phyloP scores from a whole-genome alignment of 2,329 filamentous ascomycete genomes.

The Ophiostoma perfectum region DNA sequence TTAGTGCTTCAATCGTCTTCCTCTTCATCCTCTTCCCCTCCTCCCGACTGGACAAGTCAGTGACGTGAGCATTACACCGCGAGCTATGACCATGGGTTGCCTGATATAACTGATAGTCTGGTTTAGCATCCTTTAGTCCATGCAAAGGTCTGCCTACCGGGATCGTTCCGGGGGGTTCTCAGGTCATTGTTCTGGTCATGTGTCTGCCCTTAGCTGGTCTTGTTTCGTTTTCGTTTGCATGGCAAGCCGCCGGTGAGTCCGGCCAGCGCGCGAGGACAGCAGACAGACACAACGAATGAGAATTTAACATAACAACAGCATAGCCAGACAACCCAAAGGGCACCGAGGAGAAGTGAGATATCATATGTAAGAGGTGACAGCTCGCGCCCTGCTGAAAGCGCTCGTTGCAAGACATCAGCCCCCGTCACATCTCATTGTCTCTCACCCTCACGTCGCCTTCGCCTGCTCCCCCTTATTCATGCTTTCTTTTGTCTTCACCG shows the following conservation, averaged over 20 bases:
- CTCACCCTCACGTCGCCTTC: too few species aligned
- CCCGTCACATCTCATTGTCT: neutral
- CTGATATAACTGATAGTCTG: slow-evolving; percentile 2
- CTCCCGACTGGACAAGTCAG: neutral
- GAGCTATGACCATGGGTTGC: neutral
- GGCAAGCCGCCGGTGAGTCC: neutral
- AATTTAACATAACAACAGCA: too few species aligned
- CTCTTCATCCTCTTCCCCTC: neutral
- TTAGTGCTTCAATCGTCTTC: neutral
- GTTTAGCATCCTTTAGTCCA: neutral
- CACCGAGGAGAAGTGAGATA: neutral
- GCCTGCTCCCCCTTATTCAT: neutral
- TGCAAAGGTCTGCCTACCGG: neutral
- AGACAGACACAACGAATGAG: too few species aligned
- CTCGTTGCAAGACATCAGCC: neutral
- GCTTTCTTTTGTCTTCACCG: neutral
- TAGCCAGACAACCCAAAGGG: neutral
- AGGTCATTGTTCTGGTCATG: neutral
- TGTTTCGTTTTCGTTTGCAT: neutral
- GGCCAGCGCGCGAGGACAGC: neutral
- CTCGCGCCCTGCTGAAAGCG: neutral
- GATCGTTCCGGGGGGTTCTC: neutral
- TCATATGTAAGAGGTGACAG: neutral
- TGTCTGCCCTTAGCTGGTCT: neutral
- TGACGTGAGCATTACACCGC: slow-evolving; percentile 4